Evolutionary conservation across 1,284 basidiomycete genomes (phyloP), one percentile per base, ranked within the genome.

Genomic region (Irpex sp.): DNA sequence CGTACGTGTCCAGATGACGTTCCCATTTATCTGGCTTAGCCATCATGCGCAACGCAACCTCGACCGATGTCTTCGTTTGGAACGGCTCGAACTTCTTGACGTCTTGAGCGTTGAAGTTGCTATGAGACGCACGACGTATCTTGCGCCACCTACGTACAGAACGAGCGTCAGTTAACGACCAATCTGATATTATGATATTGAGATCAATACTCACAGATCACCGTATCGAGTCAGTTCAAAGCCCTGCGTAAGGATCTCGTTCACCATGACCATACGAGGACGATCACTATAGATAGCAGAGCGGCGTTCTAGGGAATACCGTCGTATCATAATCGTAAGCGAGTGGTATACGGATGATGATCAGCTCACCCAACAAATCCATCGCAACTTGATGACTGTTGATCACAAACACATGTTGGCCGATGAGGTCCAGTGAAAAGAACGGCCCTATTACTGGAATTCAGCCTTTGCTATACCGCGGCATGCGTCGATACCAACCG

Each of bases 271-370:
- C 19, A 88, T 74, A 31, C 76, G 76, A 0, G 86, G 85, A 65
- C 85, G 87, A 71, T 89, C 86, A 9, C 85, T 83, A 70, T 88
- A 89, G 57, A 87, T 83, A 5, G 77, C 75, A 5, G 85, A 84
- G 31, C 84, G 81, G 21, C 54, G 54, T 15, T 56, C 54, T 56
- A 26, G 11, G 9, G 9, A 17, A 26, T 26, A 52, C 17, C 11
- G 19, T 26, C n/a, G 9, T 15, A 52, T 15, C 8, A 52, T 52
- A 52, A 52, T 52, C 13, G 13, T 11, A 34, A 34, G 31, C 9
- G 21, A 31, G 21, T 8, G n/a, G 49, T 51, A 21, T 19, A 21
- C 13, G 49, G 17, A 51, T 47, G 44, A 47, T 47, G 51, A n/a
- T 4, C 15, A 56, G 17, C 67, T 82, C 85, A 63, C 87, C 86